phyloP scores from a whole-genome alignment of 1,284 basidiomycete species.

The Cutaneotrichosporon sp. region DNA sequence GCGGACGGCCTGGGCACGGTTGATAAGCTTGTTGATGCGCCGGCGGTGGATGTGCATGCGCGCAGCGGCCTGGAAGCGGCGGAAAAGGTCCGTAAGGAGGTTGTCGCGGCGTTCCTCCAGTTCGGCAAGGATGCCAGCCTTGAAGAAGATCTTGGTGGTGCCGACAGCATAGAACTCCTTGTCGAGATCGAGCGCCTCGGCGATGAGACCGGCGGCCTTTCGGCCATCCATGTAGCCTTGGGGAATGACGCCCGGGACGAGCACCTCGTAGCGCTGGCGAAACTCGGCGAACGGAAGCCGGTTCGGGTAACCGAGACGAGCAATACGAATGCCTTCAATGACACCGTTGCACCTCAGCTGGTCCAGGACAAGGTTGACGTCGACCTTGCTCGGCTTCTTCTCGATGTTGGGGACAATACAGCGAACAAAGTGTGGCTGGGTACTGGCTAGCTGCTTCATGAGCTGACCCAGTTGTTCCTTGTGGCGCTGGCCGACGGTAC shows the following conservation, averaged over 20 bases:
- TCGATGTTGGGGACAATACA: conserved; percentile 94
- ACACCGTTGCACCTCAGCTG: conserved; percentile 99
- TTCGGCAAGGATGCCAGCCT: conserved; percentile 96
- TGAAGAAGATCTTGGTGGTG: conserved; percentile 98
- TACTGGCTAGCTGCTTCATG: conserved; percentile 85
- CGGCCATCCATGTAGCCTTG: conserved; percentile 95
- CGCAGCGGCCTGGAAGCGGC: conserved; percentile 76
- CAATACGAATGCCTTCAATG: conserved; percentile 96
- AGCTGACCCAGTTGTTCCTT: conserved; percentile 91
- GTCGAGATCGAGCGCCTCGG: conserved; percentile 83
- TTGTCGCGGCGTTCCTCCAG: conserved; percentile 89
- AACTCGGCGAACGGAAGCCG: conserved; percentile 95
- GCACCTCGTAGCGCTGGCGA: conserved; percentile 90
- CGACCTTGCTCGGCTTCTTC: conserved; percentile 88
- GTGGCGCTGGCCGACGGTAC: conserved; percentile 92
- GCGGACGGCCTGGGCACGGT: conserved; percentile 82
- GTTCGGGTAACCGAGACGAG: conserved; percentile 95
- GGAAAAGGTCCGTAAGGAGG: conserved; percentile 82
- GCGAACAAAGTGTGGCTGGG: conserved; percentile 96
- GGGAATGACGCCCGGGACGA: conserved; percentile 87
- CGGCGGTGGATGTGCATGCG: conserved; percentile 80
- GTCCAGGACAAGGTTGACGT: conserved; percentile 91
- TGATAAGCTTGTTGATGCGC: conserved; percentile 91
- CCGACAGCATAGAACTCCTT: conserved; percentile 82
- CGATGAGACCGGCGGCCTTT: conserved; percentile 89